phyloP scores from a whole-genome alignment of 306 rosid species.

The Vigna reflexopilosa region DNA sequence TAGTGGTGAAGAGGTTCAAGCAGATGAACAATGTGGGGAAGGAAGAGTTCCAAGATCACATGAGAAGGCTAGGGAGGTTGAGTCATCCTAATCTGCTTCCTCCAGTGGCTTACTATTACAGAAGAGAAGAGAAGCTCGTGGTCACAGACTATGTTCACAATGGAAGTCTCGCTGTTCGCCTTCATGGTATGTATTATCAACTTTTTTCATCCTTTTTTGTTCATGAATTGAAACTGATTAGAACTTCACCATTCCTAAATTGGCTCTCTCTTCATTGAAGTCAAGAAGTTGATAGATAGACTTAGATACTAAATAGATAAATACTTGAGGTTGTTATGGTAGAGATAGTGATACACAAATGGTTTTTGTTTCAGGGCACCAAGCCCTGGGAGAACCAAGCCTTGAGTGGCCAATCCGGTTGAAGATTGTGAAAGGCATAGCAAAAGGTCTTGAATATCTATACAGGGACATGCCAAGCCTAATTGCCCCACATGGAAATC shows the following conservation, averaged over 20 bases:
- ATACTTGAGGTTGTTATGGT: neutral
- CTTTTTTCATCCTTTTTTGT: neutral
- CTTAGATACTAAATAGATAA: too few species aligned
- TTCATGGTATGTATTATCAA: constrained; percentile 65
- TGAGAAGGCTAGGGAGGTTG: constrained; percentile 87
- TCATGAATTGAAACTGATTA: neutral
- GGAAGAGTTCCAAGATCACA: constrained; percentile 86
- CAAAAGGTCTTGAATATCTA: constrained; percentile 72
- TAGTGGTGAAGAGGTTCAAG: constrained; percentile 91
- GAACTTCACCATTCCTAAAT: neutral
- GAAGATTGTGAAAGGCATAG: constrained; percentile 82
- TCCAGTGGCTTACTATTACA: constrained; percentile 86
- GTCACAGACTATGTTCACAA: constrained; percentile 60
- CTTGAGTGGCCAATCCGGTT: constrained; percentile 81
- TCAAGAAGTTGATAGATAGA: neutral
- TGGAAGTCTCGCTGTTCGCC: constrained; percentile 76
- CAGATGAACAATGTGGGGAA: constrained; percentile 87
- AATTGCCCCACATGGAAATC: constrained; percentile 83
- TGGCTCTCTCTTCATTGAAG: neutral
- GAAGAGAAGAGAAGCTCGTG: constrained; percentile 92
- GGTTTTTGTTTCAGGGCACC: constrained; percentile 55
- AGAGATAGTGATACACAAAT: neutral
- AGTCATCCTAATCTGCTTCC: constrained; percentile 75
- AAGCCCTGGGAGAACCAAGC: constrained; percentile 64
- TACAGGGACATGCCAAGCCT: constrained; percentile 76